Base-by-base conservation (phyloP, 2,329 filamentous ascomycete species). In the Cryoendolithus antarcticus region DNA sequence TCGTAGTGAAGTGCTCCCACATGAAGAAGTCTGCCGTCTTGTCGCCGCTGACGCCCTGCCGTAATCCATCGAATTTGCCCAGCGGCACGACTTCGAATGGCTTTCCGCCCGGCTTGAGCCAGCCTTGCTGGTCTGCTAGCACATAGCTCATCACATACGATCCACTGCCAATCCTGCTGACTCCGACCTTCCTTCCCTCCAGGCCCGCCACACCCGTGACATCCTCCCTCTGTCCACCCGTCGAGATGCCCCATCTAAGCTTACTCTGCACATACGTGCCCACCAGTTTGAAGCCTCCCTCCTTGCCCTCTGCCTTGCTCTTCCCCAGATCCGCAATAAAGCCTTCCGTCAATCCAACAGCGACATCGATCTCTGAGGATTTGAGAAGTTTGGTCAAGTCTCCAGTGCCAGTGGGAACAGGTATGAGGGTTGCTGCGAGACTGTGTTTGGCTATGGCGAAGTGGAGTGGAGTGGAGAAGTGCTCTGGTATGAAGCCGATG, bases 1-100 rank as follows among this genome's bases (percentile, higher is more conserved):
- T 96, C 12, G 85, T 89, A 1, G 91, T 98, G 59, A 96, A 98
- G 61, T 95, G 83, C 66, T 98, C 91, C 91, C 91, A 98, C 89
- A 96, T 95, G 74, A 96, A 95, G 70, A 94, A 95, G 61, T 95
- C 89, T 4, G 83, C 84, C 27, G 76, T 71, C 24, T 27, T 27
- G 3, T 45, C 42, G 4, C 44, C 27, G 30, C 44, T 39, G 48
- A 91, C 85, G 2, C 72, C 81, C 21, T 72, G 66, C 33, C 84
- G 74, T 29, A 93, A 69, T 35, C 77, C 81, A 44, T 75, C 72
- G 52, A 91, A 86, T 19, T 75, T 83, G 53, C 88, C 75, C 46
- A 80, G 75, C 38, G 75, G 77, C 46, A 77, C 78, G 44, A 76
- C 81, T 48, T 74, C 76, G 50, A 74, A 79, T 47, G 69, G 91